phyloP scores from a whole-genome alignment of 805 yeast species.

The Cyberlindnera mycetangii region DNA sequence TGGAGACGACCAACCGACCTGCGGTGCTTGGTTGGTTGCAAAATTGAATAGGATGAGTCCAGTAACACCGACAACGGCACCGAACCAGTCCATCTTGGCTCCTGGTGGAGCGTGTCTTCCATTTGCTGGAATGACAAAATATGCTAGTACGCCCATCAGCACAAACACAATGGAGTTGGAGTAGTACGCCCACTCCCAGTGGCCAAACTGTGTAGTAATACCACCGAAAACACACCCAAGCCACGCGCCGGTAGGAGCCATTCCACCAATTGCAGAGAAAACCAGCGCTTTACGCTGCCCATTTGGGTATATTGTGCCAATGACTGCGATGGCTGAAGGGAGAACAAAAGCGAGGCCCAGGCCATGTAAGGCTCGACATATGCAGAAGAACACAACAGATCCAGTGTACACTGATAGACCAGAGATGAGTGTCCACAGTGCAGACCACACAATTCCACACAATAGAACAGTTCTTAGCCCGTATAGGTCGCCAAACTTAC shows the following conservation, averaged over 20 bases:
- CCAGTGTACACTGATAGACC: constrained; percentile 55
- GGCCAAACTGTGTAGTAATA: constrained; percentile 37
- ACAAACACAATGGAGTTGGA: constrained; percentile 36
- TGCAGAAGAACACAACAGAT: constrained; percentile 48
- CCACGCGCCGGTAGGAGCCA: constrained; percentile 61
- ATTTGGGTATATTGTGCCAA: constrained; percentile 43
- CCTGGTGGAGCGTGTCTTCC: constrained; percentile 20
- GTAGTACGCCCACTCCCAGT: constrained; percentile 53
- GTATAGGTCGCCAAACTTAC: constrained; percentile 68
- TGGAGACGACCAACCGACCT: constrained; percentile 60
- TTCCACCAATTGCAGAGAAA: constrained; percentile 54
- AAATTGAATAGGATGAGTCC: constrained; percentile 65
- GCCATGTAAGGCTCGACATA: constrained; percentile 59
- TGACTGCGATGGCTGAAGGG: constrained; percentile 58
- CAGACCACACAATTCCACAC: constrained; percentile 53
- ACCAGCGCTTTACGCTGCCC: constrained; percentile 50
- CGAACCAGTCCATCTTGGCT: constrained; percentile 45
- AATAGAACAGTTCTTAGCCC: constrained; percentile 57
- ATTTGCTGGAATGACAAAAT: constrained; percentile 34
- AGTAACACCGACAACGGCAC: constrained; percentile 51
- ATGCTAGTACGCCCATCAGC: constrained; percentile 31
- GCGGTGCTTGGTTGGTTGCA: constrained; percentile 75
- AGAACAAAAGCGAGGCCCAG: constrained; percentile 55
- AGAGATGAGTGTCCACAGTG: constrained; percentile 57
- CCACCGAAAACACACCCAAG: constrained; percentile 52